Evolutionary conservation across 169 alveolate genomes (phyloP).

Genomic region (Eimeria zaria): DNA sequence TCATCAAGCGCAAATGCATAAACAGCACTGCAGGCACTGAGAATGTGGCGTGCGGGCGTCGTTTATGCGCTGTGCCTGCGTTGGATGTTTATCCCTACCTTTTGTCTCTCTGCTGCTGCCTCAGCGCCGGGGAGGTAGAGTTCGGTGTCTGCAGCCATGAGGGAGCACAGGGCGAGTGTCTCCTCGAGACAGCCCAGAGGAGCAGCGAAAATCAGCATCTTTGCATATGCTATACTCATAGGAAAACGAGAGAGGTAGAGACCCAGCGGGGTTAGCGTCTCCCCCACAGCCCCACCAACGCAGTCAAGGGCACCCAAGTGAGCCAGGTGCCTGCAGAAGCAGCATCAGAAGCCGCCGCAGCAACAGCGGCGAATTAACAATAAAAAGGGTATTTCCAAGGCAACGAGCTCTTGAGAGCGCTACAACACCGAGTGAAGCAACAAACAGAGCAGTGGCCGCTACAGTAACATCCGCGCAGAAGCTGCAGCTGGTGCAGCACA

Average conservation of each 20-base stretch:
- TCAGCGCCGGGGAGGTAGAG: constrained; percentile 57
- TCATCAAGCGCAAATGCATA: not conserved
- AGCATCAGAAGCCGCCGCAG: not conserved
- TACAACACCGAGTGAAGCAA: not conserved
- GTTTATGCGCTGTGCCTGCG: not conserved
- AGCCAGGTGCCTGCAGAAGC: constrained; percentile 53
- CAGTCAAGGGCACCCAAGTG: constrained; percentile 73
- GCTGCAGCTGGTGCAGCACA: too few relatives aligned
- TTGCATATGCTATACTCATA: constrained; percentile 48
- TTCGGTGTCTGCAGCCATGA: constrained; percentile 55
- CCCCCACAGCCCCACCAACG: not conserved
- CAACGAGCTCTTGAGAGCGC: too few relatives aligned
- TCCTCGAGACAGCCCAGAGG: constrained; percentile 79
- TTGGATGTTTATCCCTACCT: too few relatives aligned
- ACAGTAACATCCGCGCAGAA: too few relatives aligned
- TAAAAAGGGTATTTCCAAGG: not conserved
- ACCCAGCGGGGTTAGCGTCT: constrained; percentile 68
- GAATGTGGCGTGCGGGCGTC: not conserved
- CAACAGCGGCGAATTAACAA: not conserved
- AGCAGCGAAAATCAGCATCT: constrained; percentile 68
- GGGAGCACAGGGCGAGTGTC: constrained; percentile 71
- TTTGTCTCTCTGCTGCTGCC: constrained; percentile 73
- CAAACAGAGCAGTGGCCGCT: too few relatives aligned
- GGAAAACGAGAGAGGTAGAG: constrained; percentile 62
- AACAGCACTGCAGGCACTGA: not conserved